Conservation (phyloP, 768 basidiomycete genomes). For the Termitomyces sp. region DNA sequence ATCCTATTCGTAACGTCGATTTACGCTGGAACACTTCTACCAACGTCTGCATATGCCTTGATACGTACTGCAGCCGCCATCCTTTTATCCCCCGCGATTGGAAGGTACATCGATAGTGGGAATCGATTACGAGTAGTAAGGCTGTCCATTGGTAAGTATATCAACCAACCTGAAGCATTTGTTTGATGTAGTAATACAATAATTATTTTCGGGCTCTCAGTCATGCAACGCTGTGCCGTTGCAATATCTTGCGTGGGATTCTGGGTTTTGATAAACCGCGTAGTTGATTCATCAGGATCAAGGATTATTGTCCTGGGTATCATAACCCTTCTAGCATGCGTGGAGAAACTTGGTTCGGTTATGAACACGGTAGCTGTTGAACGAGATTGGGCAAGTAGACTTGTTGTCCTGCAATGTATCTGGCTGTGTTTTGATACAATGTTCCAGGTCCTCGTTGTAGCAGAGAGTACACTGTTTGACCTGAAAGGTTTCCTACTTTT, state of each 20-base stretch:
- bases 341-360: constrained; percentile 21
- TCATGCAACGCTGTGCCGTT: constrained; percentile 17
- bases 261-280: constrained; percentile 4
- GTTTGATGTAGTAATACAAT: constrained; percentile 1
- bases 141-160: constrained; percentile 17
- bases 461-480: constrained; percentile 1
- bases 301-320: neutral
- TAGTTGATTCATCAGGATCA: neutral
- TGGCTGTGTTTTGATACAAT: neutral
- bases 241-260: constrained; percentile 19
- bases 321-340: constrained; percentile 18
- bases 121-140: constrained; percentile 19
- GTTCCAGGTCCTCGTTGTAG: constrained; percentile 4
- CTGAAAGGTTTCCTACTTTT: neutral
- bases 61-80: constrained; percentile 17
- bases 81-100: constrained; percentile 17
- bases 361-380: constrained; percentile 23
- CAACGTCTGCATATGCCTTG: constrained; percentile 22
- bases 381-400: constrained; percentile 22
- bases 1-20: constrained; percentile 20
- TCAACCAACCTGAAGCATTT: neutral
- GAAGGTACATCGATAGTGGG: constrained; percentile 17
- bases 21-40: constrained; percentile 21
- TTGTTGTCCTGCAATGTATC: neutral
- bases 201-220: neutral